Conservation (phyloP, 2,329 filamentous ascomycete genomes). For the Pseudogymnoascus sp. region DNA sequence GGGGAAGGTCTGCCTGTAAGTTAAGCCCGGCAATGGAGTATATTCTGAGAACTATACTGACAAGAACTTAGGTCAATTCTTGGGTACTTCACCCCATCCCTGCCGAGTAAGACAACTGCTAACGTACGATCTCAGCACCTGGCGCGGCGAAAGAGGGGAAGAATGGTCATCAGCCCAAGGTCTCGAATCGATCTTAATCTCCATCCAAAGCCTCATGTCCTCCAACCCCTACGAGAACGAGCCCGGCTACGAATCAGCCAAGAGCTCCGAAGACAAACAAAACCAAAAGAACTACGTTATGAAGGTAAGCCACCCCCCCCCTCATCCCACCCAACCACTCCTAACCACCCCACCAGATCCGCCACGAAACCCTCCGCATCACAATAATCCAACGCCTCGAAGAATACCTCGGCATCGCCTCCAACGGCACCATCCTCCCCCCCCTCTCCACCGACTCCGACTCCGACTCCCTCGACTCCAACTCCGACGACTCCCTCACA, state of each 20-base stretch:
- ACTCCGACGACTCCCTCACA: slow-evolving; percentile 39
- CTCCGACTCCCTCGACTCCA: slow-evolving; percentile 28
- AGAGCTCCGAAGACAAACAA: slow-evolving; percentile 59
- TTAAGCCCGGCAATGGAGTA: slow-evolving; percentile 17
- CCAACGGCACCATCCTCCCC: slow-evolving; percentile 35
- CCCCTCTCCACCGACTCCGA: slow-evolving; percentile 28
- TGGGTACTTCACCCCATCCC: slow-evolving; percentile 46
- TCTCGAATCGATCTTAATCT: slow-evolving; percentile 85
- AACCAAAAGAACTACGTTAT: slow-evolving; percentile 66
- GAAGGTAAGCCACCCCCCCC: slow-evolving; percentile 46
- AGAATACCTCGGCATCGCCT: slow-evolving; percentile 57
- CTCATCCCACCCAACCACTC: no score
- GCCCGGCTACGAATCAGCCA: slow-evolving; percentile 78
- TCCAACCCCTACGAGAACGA: slow-evolving; percentile 93
- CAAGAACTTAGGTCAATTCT: slow-evolving; percentile 63
- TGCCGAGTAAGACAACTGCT: slow-evolving; percentile 10
- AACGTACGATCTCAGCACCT: slow-evolving; percentile 56
- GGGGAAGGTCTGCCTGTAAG: slow-evolving; percentile 87
- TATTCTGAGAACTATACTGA: slow-evolving; percentile 15
- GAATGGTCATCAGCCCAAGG: slow-evolving; percentile 97
- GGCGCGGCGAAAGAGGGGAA: slow-evolving; percentile 82
- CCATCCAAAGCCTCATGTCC: slow-evolving; percentile 94
- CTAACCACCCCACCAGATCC: slow-evolving; percentile 33
- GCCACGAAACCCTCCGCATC: slow-evolving; percentile 80
- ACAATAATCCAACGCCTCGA: slow-evolving; percentile 82